Percentiles rank a stretch among this genome's conserved stretches.
phyloP scores from a whole-genome alignment of 108 stramenopile genomes.

The Aurantiochytrium sp. region DNA sequence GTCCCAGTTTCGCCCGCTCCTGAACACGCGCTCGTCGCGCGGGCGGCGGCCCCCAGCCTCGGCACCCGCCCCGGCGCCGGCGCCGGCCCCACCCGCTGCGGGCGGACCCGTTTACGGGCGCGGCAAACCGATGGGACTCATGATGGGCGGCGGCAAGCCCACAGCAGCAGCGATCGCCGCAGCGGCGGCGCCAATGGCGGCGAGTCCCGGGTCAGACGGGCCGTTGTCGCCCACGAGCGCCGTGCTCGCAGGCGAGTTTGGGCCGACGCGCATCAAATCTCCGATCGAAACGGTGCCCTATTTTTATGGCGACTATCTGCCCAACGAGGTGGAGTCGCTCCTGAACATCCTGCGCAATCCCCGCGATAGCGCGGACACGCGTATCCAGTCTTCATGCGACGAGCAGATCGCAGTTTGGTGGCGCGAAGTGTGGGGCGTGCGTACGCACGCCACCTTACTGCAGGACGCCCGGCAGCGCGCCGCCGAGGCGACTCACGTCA shows the following conservation, averaged over 20 bases:
- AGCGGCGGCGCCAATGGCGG: neutral
- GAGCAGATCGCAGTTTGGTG: neutral
- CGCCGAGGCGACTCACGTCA: neutral
- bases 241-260: neutral
- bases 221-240: neutral
- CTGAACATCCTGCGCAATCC: conserved; percentile 52
- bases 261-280: neutral
- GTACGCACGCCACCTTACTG: neutral
- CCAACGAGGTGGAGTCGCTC: conserved; percentile 85
- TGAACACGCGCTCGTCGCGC: neutral
- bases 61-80: neutral
- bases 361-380: neutral
- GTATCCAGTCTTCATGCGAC: neutral
- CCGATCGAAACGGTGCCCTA: conserved; percentile 66
- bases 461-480: neutral
- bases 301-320: conserved; percentile 91
- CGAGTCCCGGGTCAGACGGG: no score
- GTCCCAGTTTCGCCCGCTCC: neutral
- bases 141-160: conserved; percentile 48
- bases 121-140: no score
- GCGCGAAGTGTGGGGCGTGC: neutral
- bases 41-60: conserved; percentile 42
- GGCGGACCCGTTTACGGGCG: no score
- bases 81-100: no score
- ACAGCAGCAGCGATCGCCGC: neutral